Evolutionary conservation across 768 basidiomycete species (phyloP), one percentile per base, ranked within the genome.

Genomic region (Lactifluus piperatus): DNA sequence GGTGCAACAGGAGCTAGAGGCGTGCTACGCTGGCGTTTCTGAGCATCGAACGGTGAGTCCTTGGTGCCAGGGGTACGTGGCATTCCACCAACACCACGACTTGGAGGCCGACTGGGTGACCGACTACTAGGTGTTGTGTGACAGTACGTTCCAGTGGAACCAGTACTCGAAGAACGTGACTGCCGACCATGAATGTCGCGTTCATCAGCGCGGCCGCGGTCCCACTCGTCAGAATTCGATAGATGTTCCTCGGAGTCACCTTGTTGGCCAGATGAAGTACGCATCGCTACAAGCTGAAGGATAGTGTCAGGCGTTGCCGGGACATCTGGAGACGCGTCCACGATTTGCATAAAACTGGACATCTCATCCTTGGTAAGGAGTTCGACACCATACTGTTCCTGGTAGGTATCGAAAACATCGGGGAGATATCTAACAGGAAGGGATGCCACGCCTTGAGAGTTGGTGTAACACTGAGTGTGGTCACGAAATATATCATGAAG

Each of bases 371-470:
- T 74, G 10, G 78, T 76, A 64, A 93, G 73, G n/a, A 91, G 79
- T 62, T 85, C 78, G 20, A 78, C 81, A 60, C 80, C 73, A 67
- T 83, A 83, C 5, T 79, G 70, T 30, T 83, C 75, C 4, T 81
- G 80, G 66, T 86, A 86, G 16, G 80, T 74, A 46, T 79, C 77
- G 45, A 91, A 78, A 30, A 91, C 79, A 65, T 88, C 84, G 34
- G 84, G 77, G 37, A 91, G 80, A n/a, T 78, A 80, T 62, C 81
- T 78, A 45, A 80, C 88, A 13, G 88, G 86, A 64, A 91, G 82
- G 20, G 79, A 77, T 34, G 84, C 80, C 56, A 83, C 81, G 53
- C 81, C 81, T 20, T 76, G 72, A 22, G 82, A 79, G 67, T 84
- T 83, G 54, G 74, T 66, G 68, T 80, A 77, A 39, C 81, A 79